These are phyloP conservation scores for Pichia manshurica DNA, from an alignment of 805 yeast genomes.

Conservation along the genomic window DNA sequence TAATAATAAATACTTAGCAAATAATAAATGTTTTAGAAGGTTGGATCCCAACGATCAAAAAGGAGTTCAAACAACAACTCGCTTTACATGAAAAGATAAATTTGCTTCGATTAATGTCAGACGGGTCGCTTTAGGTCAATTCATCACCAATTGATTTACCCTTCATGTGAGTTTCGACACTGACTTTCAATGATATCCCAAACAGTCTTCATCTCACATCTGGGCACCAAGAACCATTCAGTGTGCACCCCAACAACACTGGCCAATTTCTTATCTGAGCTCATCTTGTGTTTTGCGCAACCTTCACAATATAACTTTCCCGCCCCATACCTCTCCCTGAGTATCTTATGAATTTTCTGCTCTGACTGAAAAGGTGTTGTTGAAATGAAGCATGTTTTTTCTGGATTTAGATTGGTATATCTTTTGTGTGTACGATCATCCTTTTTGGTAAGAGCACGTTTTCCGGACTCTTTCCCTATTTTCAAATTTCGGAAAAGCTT, in stretches of 20 bases:
- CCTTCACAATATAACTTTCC: conserved; percentile 46
- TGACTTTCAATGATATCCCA: conserved; percentile 16
- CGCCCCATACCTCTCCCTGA: conserved; percentile 38
- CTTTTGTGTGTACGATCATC: conserved; percentile 2
- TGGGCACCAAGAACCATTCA: conserved; percentile 55
- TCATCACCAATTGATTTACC: too few species aligned
- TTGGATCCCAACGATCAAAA: too few species aligned
- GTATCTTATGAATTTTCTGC: conserved; percentile 34
- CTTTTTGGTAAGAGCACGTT: not conserved
- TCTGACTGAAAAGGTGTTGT: conserved; percentile 35
- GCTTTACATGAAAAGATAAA: too few species aligned
- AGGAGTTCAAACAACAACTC: too few species aligned
- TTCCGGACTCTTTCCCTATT: not conserved
- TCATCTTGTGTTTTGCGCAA: conserved; percentile 26
- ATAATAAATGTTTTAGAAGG: too few species aligned
- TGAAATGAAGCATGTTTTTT: conserved; percentile 34
- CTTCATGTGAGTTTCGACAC: too few species aligned
- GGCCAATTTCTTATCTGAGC: not conserved
- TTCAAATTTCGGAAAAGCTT: not conserved
- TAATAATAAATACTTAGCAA: too few species aligned
- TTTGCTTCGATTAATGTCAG: too few species aligned
- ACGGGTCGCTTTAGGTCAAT: too few species aligned
- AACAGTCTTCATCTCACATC: conserved; percentile 32
- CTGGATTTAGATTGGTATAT: conserved; percentile 8
- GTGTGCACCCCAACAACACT: conserved; percentile 31